phyloP scores from a whole-genome alignment of 345 rosid genomes.

The Heritiera littoralis region DNA sequence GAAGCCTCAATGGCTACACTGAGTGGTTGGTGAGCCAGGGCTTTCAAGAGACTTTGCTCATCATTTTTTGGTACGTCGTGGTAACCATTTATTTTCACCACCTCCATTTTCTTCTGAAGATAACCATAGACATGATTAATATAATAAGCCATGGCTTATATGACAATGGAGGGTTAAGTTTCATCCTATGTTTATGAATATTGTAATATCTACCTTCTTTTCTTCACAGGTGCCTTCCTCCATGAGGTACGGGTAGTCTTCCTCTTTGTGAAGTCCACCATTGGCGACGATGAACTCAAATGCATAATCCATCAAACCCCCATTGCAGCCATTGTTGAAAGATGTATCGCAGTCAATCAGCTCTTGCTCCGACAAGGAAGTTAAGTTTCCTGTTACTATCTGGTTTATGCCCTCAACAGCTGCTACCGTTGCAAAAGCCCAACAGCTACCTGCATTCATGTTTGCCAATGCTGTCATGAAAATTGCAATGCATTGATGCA shows the following conservation, averaged over 20 bases:
- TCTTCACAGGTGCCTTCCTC: slow-evolving; percentile 59
- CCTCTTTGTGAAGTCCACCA: slow-evolving; percentile 63
- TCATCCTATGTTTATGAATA: not conserved
- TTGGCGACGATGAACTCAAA: slow-evolving; percentile 43
- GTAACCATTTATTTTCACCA: slow-evolving; percentile 54
- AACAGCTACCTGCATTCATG: slow-evolving; percentile 49
- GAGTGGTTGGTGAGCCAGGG: slow-evolving; percentile 58
- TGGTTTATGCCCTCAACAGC: slow-evolving; percentile 68
- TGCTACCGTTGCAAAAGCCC: slow-evolving; percentile 74
- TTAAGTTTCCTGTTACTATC: slow-evolving; percentile 57
- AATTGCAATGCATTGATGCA: not conserved
- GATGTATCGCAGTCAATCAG: slow-evolving; percentile 52
- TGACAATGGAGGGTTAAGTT: not conserved
- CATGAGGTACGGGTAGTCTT: slow-evolving; percentile 66
- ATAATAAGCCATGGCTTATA: not conserved
- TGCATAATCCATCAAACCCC: slow-evolving; percentile 65
- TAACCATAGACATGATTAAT: not conserved
- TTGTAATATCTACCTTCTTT: slow-evolving; percentile 35
- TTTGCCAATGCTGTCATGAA: not conserved
- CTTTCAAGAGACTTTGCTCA: slow-evolving; percentile 52
- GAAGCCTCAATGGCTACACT: slow-evolving; percentile 65
- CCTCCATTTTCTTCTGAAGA: slow-evolving; percentile 37
- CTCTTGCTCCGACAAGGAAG: slow-evolving; percentile 62
- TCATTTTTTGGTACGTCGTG: slow-evolving; percentile 51
- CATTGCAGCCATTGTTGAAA: slow-evolving; percentile 58